Conservation (phyloP, 2,329 filamentous ascomycete genomes). For the Microcyclospora tardicrescens region DNA sequence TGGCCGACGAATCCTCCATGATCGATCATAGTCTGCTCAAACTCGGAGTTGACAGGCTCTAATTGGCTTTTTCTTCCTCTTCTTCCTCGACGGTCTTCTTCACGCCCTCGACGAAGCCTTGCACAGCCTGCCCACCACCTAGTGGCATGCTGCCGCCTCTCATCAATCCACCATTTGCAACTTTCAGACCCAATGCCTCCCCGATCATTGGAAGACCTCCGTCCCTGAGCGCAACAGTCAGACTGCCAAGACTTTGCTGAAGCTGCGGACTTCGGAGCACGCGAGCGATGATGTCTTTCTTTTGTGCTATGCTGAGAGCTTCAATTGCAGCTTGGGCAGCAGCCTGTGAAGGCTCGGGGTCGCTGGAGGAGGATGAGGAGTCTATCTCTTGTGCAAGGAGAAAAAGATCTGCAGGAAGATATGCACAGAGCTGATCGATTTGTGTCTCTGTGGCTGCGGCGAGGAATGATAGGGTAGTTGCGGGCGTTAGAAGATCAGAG, state of each 20-base stretch:
- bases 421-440: constrained; percentile 61
- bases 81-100: constrained; percentile 62
- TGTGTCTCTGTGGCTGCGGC: constrained; percentile 51
- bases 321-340: constrained; percentile 60
- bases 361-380: constrained; percentile 45
- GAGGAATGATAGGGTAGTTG: constrained; percentile 65
- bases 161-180: constrained; percentile 75
- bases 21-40: too few relatives aligned
- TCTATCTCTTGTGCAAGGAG: constrained; percentile 57
- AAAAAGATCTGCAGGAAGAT: constrained; percentile 67
- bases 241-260: constrained; percentile 66
- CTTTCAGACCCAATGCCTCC: constrained; percentile 66
- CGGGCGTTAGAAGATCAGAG: constrained; percentile 68
- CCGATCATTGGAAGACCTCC: constrained; percentile 83
- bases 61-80: constrained; percentile 10
- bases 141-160: constrained; percentile 67
- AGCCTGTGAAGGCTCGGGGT: constrained; percentile 48
- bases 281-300: constrained; percentile 65
- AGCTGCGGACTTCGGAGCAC: constrained; percentile 87
- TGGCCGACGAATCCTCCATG: too few relatives aligned
- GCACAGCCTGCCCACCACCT: constrained; percentile 76
- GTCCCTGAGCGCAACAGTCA: constrained; percentile 79
- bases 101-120: constrained; percentile 82
- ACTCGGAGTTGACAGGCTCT: background rate
- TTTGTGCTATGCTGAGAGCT: constrained; percentile 60